These are phyloP conservation scores for Didymella exigua DNA, from an alignment of 2,329 filamentous ascomycete genomes.

Conservation along the genomic window DNA sequence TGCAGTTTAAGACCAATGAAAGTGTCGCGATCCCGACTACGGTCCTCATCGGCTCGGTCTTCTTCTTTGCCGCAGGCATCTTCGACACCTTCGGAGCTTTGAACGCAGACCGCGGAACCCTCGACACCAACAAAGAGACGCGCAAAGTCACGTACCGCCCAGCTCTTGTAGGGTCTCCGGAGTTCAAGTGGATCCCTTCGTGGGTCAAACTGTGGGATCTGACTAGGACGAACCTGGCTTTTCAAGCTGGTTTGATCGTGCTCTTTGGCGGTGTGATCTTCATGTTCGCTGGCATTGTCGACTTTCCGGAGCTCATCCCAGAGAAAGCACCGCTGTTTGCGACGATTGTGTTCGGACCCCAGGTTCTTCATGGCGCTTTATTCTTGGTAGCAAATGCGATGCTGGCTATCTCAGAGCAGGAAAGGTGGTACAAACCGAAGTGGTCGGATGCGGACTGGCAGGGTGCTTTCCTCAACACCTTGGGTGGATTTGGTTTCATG, in stretches of 20 bases:
- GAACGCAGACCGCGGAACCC: constrained; percentile 26
- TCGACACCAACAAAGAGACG: constrained; percentile 11
- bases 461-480: constrained; percentile 32
- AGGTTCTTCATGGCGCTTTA: constrained; percentile 33
- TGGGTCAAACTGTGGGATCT: constrained; percentile 26
- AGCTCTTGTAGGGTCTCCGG: constrained; percentile 29
- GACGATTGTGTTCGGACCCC: constrained; percentile 32
- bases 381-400: constrained; percentile 37
- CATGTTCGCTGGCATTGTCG: constrained; percentile 38
- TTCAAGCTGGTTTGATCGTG: constrained; percentile 39
- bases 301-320: constrained; percentile 32
- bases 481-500: constrained; percentile 39
- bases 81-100: constrained; percentile 34
- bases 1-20: constrained; percentile 24
- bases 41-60: constrained; percentile 30
- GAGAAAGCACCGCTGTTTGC: constrained; percentile 22
- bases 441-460: constrained; percentile 33
- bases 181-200: constrained; percentile 35
- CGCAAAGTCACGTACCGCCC: constrained; percentile 27
- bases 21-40: constrained; percentile 30
- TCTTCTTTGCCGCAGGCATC: constrained; percentile 38
- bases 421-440: constrained; percentile 36
- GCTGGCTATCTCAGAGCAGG: constrained; percentile 33
- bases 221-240: constrained; percentile 26
- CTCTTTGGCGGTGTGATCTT: constrained; percentile 40